A percentile compares a stretch with the other conserved stretches of the same genome.
Conservation (phyloP, 1,284 basidiomycete genomes). For the Rhizoctonia solani region DNA sequence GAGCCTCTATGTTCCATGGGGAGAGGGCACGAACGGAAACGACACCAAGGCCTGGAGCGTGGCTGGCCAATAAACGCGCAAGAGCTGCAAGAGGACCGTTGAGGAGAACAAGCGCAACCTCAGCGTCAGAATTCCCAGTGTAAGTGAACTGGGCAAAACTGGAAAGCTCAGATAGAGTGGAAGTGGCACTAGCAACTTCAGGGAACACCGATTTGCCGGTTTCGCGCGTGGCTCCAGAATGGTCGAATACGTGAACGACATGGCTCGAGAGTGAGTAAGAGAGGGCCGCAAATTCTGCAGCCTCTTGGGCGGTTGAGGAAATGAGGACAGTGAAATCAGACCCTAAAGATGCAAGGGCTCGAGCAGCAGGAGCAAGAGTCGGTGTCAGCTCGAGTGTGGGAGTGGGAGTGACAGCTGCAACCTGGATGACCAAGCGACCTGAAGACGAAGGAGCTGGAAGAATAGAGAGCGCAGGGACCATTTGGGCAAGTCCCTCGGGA, state of each 20-base stretch:
- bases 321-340: conserved; percentile 75
- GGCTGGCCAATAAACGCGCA: conserved; percentile 56
- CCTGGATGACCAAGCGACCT: conserved; percentile 75
- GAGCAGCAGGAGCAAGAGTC: conserved; percentile 68
- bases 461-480: conserved; percentile 71
- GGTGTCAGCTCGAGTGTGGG: conserved; percentile 71
- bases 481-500: conserved; percentile 71
- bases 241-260: conserved; percentile 79
- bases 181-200: conserved; percentile 46
- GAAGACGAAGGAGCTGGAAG: conserved; percentile 63
- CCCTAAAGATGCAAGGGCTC: conserved; percentile 63
- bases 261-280: conserved; percentile 68
- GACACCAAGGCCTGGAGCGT: conserved; percentile 58
- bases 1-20: conserved; percentile 69
- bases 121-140: conserved; percentile 61
- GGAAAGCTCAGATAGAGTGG: conserved; percentile 55
- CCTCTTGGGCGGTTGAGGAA: conserved; percentile 79
- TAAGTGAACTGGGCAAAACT: conserved; percentile 66
- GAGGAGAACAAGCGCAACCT: conserved; percentile 62
- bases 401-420: conserved; percentile 69
- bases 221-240: conserved; percentile 70
- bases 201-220: conserved; percentile 49
- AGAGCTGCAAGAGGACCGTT: conserved; percentile 71
- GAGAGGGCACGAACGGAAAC: conserved; percentile 74
- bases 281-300: conserved; percentile 70